Conservation (phyloP, 176 grass and related monocot genomes). For the Elaeis guineensis region DNA sequence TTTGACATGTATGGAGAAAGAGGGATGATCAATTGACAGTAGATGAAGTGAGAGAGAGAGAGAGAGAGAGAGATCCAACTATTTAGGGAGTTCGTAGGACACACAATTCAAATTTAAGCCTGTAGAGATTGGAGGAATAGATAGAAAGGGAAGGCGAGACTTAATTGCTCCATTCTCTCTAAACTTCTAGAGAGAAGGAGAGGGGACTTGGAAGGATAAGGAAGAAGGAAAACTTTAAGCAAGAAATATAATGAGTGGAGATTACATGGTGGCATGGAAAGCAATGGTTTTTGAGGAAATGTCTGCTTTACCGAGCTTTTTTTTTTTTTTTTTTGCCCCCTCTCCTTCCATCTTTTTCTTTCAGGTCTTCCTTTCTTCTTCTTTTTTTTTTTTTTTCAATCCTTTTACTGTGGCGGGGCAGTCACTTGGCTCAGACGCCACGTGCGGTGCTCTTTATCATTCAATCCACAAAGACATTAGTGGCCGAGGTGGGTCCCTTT, state of each 20-base stretch:
- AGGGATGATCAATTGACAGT: no score
- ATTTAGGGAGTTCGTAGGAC: no score
- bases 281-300: conserved; percentile 18
- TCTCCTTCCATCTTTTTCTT: conserved; percentile 7
- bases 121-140: not conserved
- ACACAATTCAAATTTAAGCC: not conserved
- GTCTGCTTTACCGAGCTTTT: conserved; percentile 16
- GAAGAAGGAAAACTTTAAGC: conserved; percentile 34
- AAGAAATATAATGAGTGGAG: conserved; percentile 34
- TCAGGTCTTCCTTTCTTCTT: conserved; percentile 14
- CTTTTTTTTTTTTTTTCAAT: conserved; percentile 33
- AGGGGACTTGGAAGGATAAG: conserved; percentile 2
- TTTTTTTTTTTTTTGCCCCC: no score
- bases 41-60: not conserved
- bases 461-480: conserved; percentile 58
- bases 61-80: not conserved
- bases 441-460: conserved; percentile 93
- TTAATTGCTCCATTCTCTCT: not conserved
- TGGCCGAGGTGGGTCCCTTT: conserved; percentile 28
- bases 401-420: conserved; percentile 60
- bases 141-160: not conserved
- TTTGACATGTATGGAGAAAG: no score
- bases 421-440: conserved; percentile 85
- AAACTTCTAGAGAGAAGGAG: not conserved
- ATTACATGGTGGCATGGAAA: conserved; percentile 25